Base-by-base conservation (phyloP, 306 rosid genomes). In the Begonia masoniana region DNA sequence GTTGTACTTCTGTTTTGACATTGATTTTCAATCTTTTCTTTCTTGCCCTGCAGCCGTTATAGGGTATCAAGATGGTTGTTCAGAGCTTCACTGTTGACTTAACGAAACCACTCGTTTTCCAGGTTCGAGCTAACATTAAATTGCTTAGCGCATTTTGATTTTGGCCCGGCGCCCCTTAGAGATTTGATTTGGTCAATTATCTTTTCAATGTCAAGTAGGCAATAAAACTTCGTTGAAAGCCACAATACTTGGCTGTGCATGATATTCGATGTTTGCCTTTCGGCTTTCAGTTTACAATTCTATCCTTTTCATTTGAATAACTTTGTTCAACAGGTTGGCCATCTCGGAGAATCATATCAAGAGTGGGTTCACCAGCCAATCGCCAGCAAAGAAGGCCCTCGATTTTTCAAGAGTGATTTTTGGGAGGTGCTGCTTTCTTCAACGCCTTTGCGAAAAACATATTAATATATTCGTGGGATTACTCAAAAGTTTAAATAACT, bases 351-450 rank as follows among this genome's bases (percentile, higher is more conserved):
- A 75, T 80, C 63, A 61, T 91, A 91, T 67, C 78, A 91, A 56
- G 96, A 91, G 60, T 91, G 97, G 97, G 82, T 85, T 60, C 97
- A 91, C 77, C 94, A 83, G 67, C 96, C 96, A 5, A 91, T 91
- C 62, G 80, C 82, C 46, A 53, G 82, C 81, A 83, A 74, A 71
- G 97, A 85, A 73, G 76, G 84, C 17, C 97, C 97, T 51, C 94
- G 94, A 31, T 91, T 75, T 71, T 91, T 91, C 31, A 76, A 85
- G 59, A 91, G 68, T 41, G 88, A 85, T 57, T 21, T 91, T 62
- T 57, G 82, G 70, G 97, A 91, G 96, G 97, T 91, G 78, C 55
- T 24, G 10, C 47, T 26, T 43, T 10, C 0, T 45, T 45, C 15
- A n/a, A 31, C 14, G 3, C 7, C 14, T 45, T 10, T 45, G n/a